Base-by-base conservation (phyloP, 805 yeast genomes). In the Blastobotrys parvus region DNA sequence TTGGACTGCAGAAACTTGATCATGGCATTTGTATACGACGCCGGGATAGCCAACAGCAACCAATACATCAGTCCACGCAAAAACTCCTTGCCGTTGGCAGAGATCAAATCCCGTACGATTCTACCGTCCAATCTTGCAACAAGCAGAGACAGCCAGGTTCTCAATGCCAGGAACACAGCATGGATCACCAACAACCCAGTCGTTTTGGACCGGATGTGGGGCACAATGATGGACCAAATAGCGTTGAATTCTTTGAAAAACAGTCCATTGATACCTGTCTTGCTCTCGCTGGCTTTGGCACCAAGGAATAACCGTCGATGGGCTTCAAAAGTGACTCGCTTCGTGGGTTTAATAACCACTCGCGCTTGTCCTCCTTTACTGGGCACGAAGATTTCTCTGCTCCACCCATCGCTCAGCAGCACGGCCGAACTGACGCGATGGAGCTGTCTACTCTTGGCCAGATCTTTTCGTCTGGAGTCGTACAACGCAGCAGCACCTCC, bases 61-160 rank as follows among this genome's bases (percentile, higher is more conserved):
- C 97, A 89, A 61, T 83, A 82, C 7, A 77, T 72, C 60, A 89
- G 68, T 59, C 89, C 95, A 46, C 84, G 69, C 33, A 78, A 60
- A 54, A 89, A 89, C 42, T 80, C 80, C 51, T 68, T 73, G 16
- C 88, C 86, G 50, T 81, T 78, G 15, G 88, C 87, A 15, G 87
- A 80, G 52, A 89, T 86, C 57, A 89, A 75, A 61, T 88, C 90
- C 59, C 84, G 81, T 36, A 88, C 95, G 40, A 89, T 82, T 60
- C 84, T 90, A 54, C 96, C 97, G 61, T 89, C 97, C 40, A 89
- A 69, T 58, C 82, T 81, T 3, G 97, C 94, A 25, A 89, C 87
- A 45, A 88, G 65, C 44, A 89, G 69, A 22, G 92, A 82, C 46
- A 89, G 70, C 82, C 89, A 89, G 0, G 97, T 89, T 62, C 97